phyloP scores from a whole-genome alignment of 2,329 filamentous ascomycete genomes.

The Colletotrichum paranaense region DNA sequence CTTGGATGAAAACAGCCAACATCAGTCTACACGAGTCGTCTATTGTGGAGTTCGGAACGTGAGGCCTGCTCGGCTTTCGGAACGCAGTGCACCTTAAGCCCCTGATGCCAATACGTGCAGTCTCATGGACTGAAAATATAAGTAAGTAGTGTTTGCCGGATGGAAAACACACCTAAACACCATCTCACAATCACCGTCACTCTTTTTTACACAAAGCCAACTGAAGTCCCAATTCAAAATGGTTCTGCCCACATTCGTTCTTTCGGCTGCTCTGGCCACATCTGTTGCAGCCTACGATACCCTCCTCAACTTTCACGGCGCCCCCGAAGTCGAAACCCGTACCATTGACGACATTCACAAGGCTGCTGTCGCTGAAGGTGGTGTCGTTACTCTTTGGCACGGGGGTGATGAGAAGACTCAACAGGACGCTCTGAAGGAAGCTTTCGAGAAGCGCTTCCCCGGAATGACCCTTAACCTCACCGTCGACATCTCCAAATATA shows the following conservation, averaged over 20 bases:
- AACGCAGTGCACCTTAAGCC: background rate
- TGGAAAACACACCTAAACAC: background rate
- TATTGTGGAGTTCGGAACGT: background rate
- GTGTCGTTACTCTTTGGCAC: constrained; percentile 57
- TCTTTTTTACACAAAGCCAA: background rate
- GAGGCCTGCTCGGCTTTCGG: background rate
- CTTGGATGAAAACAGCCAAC: background rate
- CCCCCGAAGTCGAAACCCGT: constrained; percentile 52
- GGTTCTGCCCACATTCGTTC: background rate
- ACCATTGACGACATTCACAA: constrained; percentile 61
- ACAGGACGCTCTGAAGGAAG: constrained; percentile 50
- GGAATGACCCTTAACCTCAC: constrained; percentile 64
- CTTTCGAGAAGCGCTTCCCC: constrained; percentile 60
- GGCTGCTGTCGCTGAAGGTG: constrained; percentile 59
- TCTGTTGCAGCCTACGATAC: constrained; percentile 10
- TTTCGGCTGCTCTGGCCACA: background rate
- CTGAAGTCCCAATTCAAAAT: background rate
- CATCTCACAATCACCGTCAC: background rate
- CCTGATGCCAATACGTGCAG: background rate
- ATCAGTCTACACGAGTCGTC: background rate
- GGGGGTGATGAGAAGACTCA: constrained; percentile 59
- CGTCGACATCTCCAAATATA: constrained; percentile 67
- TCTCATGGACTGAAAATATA: background rate
- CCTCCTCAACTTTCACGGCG: constrained; percentile 27
- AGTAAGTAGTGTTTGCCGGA: background rate